Percentiles rank a stretch among this genome's conserved stretches.
Evolutionary conservation across 306 rosid genomes (phyloP).

Genomic region (Medicago ruthenica): DNA sequence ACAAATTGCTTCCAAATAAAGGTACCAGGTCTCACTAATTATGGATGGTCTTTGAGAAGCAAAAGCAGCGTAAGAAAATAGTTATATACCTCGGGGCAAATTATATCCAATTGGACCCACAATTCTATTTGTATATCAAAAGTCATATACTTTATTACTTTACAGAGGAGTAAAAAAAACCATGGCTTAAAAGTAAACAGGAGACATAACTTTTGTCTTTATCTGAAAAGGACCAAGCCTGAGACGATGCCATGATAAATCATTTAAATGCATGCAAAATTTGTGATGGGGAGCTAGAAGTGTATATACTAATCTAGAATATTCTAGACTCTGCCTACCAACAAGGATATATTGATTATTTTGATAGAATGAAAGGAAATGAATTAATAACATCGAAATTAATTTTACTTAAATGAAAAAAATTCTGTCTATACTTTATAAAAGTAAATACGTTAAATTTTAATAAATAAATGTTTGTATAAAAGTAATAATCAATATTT

Average conservation of each 20-base stretch:
- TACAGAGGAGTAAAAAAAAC: background rate
- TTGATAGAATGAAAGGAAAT: too few relatives aligned
- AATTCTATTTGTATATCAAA: background rate
- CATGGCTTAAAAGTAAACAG: slow-evolving; percentile 40
- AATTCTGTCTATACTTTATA: too few relatives aligned
- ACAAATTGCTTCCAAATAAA: too few relatives aligned
- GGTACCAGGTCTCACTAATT: too few relatives aligned
- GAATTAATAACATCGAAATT: too few relatives aligned
- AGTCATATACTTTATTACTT: slow-evolving; percentile 18
- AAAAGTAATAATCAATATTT: background rate
- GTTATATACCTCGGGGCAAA: too few relatives aligned
- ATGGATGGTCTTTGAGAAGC: too few relatives aligned
- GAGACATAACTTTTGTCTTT: slow-evolving; percentile 31
- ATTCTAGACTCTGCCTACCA: too few relatives aligned
- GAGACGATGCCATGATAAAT: slow-evolving; percentile 38
- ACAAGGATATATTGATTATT: too few relatives aligned
- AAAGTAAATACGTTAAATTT: background rate
- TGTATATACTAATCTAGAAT: background rate
- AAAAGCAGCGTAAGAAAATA: too few relatives aligned
- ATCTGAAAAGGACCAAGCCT: slow-evolving; percentile 29
- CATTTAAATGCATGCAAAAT: slow-evolving; percentile 29
- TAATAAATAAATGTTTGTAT: background rate
- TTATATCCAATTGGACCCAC: too few relatives aligned
- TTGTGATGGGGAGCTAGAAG: background rate
- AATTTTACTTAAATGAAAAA: too few relatives aligned